Base-by-base conservation (phyloP, 371 early-diverging fungal genomes). In the Saksenaea vasiformis region DNA sequence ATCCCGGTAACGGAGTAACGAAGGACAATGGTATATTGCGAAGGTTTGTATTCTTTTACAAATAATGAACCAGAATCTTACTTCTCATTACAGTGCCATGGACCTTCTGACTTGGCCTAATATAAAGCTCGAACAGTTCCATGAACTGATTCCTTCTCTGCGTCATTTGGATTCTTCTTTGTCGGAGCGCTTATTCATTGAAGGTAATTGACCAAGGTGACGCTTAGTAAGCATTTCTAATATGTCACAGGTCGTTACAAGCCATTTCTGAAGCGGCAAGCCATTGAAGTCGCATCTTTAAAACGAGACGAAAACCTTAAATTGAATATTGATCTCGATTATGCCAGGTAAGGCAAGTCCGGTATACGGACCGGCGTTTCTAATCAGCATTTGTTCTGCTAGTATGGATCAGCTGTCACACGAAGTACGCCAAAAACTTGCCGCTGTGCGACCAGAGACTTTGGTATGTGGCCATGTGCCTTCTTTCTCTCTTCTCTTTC, bases 391-490 rank as follows among this genome's bases (percentile, higher is more conserved):
- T 15, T 26, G 24, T 38, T 13, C 24, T 43, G 11, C 17, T 72
- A 85, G 82, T 28, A 80, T 93, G 68, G 73, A 83, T 31, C 85
- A 84, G 57, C 72, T 93, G 36, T 93, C 93, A 26, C 80, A 83
- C 59, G 93, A 93, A 73, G 87, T 87, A 22, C 82, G 90, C 7
- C 85, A 89, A 59, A 90, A 87, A 62, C 76, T 93, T 7, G 74
- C 81, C 39, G 65, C 71, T 19, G 77, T 87, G n/a, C 85, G 89
- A 11, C 93, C 93, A 13, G 86, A 87, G 26, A 91, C 91, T n/a
- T 71, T 93, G 71, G 87, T 86, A 80, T 65, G 79, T 51, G 7
- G 31, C 31, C 31, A 31, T 31, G 31, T 7, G 31, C 31, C 2
- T 2, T n/a, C n/a, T 31, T 31, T 7, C 31, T 31, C 31, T 31